Evolutionary conservation across 2,329 filamentous ascomycete genomes (phyloP).

Genomic region (Furcasterigmium furcatum): DNA sequence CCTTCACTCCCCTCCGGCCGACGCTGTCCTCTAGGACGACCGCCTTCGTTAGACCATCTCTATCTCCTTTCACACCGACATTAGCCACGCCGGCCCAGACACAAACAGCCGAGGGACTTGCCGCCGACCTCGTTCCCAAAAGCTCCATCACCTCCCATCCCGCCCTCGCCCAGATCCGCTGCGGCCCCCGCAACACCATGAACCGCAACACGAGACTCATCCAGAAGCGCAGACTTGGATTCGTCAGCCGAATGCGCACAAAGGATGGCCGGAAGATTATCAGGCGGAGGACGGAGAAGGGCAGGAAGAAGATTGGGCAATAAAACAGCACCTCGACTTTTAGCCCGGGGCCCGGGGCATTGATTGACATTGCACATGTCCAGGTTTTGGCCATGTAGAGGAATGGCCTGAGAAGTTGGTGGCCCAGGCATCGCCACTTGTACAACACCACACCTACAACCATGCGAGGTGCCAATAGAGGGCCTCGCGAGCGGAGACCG

Average conservation of each 20-base stretch:
- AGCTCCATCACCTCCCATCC: conserved; percentile 49
- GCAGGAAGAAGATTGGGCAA: conserved; percentile 36
- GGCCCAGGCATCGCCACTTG: too few species aligned
- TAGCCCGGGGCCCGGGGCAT: too few species aligned
- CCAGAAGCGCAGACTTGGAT: conserved; percentile 58
- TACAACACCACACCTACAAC: too few species aligned
- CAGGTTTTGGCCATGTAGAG: too few species aligned
- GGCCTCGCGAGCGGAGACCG: too few species aligned
- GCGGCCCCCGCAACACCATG: conserved; percentile 57
- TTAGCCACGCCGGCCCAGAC: conserved; percentile 14
- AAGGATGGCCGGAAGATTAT: conserved; percentile 51
- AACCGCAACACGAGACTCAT: conserved; percentile 49
- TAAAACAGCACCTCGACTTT: neutral
- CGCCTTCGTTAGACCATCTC: conserved; percentile 20
- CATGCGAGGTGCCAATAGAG: too few species aligned
- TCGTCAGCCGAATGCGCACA: conserved; percentile 46
- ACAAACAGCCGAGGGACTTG: conserved; percentile 9
- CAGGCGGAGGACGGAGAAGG: conserved; percentile 48
- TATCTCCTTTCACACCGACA: conserved; percentile 26
- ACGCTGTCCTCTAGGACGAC: conserved; percentile 29
- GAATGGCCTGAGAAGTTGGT: too few species aligned
- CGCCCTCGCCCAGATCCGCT: conserved; percentile 54
- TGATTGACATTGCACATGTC: too few species aligned
- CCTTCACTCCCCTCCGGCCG: conserved; percentile 48
- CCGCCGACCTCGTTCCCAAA: conserved; percentile 42